phyloP scores from a whole-genome alignment of 345 rosid species.

The Pseudoturritis turrita region DNA sequence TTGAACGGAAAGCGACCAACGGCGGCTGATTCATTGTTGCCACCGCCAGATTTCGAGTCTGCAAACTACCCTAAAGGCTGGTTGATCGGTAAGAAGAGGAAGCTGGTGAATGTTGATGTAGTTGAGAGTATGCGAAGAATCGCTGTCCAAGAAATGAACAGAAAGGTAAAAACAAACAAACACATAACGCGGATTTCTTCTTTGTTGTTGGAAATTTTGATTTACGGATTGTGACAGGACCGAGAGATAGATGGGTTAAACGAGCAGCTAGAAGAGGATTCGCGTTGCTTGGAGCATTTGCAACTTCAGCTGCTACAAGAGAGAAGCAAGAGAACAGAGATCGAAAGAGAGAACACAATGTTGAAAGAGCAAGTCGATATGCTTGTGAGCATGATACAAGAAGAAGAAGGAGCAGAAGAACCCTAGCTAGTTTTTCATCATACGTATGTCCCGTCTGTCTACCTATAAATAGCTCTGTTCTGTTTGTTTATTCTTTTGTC shows the following conservation, averaged over 20 bases:
- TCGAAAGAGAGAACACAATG: slow-evolving; percentile 76
- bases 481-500: slow-evolving; percentile 42
- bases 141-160: slow-evolving; percentile 91
- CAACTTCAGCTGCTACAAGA: slow-evolving; percentile 82
- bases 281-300: slow-evolving; percentile 73
- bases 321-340: slow-evolving; percentile 65
- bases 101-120: slow-evolving; percentile 87
- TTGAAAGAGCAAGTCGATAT: slow-evolving; percentile 75
- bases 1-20: slow-evolving; percentile 41
- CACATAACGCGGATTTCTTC: not conserved
- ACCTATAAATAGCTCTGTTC: not conserved
- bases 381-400: slow-evolving; percentile 80
- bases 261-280: slow-evolving; percentile 89
- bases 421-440: slow-evolving; percentile 30
- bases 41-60: slow-evolving; percentile 89
- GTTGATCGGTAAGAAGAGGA: slow-evolving; percentile 91
- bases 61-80: slow-evolving; percentile 86
- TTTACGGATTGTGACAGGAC: slow-evolving; percentile 46
- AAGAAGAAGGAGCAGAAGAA: slow-evolving; percentile 50
- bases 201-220: not conserved
- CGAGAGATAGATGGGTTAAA: slow-evolving; percentile 82
- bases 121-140: slow-evolving; percentile 97
- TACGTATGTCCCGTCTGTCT: not conserved
- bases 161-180: slow-evolving; percentile 54
- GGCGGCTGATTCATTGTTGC: slow-evolving; percentile 66